A percentile compares a stretch with the other conserved stretches of the same genome.
These are phyloP conservation scores for Anethum foeniculum DNA, from an alignment of 140 eudicot species.

Conservation along the genomic window DNA sequence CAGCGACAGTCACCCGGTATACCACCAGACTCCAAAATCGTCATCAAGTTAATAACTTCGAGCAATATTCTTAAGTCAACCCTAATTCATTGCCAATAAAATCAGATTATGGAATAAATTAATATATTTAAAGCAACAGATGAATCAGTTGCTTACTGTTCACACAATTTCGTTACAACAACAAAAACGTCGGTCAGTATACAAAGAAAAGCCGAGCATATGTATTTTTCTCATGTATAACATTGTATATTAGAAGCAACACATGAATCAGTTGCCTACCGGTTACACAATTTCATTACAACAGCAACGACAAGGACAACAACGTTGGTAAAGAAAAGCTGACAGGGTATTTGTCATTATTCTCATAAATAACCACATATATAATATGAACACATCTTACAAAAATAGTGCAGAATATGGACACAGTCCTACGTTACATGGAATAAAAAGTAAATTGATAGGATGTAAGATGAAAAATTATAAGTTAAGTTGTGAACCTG, in stretches of 20 bases:
- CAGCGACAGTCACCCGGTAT: too few species aligned
- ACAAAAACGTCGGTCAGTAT: not conserved
- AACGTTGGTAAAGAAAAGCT: not conserved
- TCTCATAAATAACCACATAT: not conserved
- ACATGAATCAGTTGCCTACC: too few species aligned
- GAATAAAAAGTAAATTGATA: not conserved
- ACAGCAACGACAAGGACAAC: not conserved
- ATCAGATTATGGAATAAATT: too few species aligned
- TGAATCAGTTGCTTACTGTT: too few species aligned
- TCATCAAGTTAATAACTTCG: too few species aligned
- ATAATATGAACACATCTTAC: not conserved
- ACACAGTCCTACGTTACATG: not conserved
- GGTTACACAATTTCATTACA: not conserved
- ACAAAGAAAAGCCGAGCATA: not conserved
- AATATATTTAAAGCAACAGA: too few species aligned
- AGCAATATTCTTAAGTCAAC: too few species aligned
- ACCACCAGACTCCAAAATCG: too few species aligned
- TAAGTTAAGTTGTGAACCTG: conserved; percentile 28
- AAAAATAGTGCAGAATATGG: not conserved
- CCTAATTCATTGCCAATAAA: too few species aligned
- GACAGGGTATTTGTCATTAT: not conserved
- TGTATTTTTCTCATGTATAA: too few species aligned
- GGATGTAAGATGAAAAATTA: not conserved
- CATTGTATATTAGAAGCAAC: too few species aligned
- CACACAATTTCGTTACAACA: not conserved